Base-by-base conservation (phyloP, 1,284 basidiomycete species). In the Cutaneotrichosporon mucoides region DNA sequence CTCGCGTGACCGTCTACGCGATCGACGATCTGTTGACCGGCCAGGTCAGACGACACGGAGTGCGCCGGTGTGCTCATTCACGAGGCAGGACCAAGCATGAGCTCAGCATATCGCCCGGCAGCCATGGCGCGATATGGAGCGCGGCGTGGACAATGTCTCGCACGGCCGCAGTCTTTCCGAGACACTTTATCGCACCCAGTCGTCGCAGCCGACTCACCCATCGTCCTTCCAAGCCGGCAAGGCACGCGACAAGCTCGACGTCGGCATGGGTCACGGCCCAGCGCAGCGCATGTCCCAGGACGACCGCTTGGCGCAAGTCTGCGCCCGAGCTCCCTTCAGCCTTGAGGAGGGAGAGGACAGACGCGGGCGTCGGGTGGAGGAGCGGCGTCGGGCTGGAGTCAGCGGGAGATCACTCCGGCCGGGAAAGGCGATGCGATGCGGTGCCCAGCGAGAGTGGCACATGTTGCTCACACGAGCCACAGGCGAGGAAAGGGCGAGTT, bases 191-290 rank as follows among this genome's bases (percentile, higher is more conserved):
- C 15, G 9, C 9, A 8, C n/a, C 33, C 6, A 13, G 8, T 10
- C 33, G 9, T 33, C 45, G 45, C 13, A 13, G 15, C 2, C 0
- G 34, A 66, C 73, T 70, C 56, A 74, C 76, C 63, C 64, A 66
- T 52, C 42, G 44, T 0, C 73, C 76, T 11, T 66, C 56, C 35
- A 78, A 50, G 8, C 55, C 65, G 0, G 66, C 55, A 8, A 78
- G 61, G 68, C 68, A 77, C 7, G 55, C 53, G 4, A 76, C 57
- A 40, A 76, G 60, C n/a, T 73, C 71, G 1, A 66, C 59, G 59
- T 77, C 76, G 9, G 67, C 67, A 35, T 69, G 65, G 12, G 68
- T 65, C 2, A 76, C 67, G 0, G 69, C 76, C 60, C 65, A 73
- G 40, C 60, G 53, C 2, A 78, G 56, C 6, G 76, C 68, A 49